Base-by-base conservation (phyloP, 148 eudicot genomes). In the Vaccinium vitisidaea region DNA sequence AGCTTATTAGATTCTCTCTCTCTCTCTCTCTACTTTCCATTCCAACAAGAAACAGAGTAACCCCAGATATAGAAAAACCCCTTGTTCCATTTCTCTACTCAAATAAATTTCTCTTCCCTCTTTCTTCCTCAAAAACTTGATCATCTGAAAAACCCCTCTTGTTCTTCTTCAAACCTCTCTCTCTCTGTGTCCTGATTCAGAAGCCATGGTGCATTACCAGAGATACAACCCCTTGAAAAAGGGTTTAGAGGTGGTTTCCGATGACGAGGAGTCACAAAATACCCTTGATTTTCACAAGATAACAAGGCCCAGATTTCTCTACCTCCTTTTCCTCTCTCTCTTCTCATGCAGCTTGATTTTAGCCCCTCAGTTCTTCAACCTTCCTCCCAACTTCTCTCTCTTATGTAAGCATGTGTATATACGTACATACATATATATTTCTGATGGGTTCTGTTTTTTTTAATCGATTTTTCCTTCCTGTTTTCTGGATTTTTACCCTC, bases 141-240 rank as follows among this genome's bases (percentile, higher is more conserved):
- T 65, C 30, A 23, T 11, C 71, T 25, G 32, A 25, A 65, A 65
- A 65, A 23, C 71, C 32, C 71, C 30, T 65, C 71, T 65, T 11
- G 6, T 25, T 65, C 67, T 8, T 59, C 8, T 59, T 14, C 19
- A 21, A 8, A 11, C 30, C 14, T 77, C 52, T 78, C 56, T 49
- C 10, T 50, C 6, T 32, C 12, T 23, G 10, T 5, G 19, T 48
- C 16, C 48, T 75, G 39, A 43, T 30, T 79, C 70, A 67, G 32
- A 21, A 69, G 75, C 81, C 81, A 95, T 94, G 96, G 95, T 95
- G 89, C 92, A 91, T 18, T 86, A 91, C 83, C 98, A 93, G 82
- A 93, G 94, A 18, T 91, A 92, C 53, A 90, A 90, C 70, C 94
- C 90, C 2, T 65, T 90, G 76, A 93, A 83, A 75, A 95, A 93